A percentile compares a stretch with the other conserved stretches of the same genome.
Conservation (phyloP, 2,329 filamentous ascomycete genomes). For the Fonsecaea erecta region DNA sequence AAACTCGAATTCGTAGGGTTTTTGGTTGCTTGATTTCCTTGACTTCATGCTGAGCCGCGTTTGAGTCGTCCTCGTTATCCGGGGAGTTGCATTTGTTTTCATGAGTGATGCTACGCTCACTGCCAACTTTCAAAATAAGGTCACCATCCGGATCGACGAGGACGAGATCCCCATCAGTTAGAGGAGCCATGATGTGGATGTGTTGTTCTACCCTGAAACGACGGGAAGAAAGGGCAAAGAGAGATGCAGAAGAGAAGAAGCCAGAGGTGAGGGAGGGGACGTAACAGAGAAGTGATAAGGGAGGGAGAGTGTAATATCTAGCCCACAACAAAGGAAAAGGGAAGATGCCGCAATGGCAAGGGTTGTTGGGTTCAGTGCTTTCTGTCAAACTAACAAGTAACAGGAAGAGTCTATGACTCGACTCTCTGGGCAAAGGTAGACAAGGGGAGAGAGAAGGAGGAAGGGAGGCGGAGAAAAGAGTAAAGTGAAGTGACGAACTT, state of each 20-base stretch:
- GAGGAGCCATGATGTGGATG: constrained; percentile 4
- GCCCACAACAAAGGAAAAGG: too few relatives aligned
- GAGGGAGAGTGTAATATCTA: too few relatives aligned
- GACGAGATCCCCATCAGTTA: background rate
- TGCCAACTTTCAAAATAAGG: constrained; percentile 12
- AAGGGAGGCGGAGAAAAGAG: background rate
- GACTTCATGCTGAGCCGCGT: background rate
- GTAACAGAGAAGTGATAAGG: background rate
- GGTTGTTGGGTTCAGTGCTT: too few relatives aligned
- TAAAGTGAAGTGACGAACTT: background rate
- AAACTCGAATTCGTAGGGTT: constrained; percentile 2
- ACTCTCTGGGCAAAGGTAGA: too few relatives aligned
- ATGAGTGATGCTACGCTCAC: background rate
- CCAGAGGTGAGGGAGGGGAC: background rate
- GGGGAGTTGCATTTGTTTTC: background rate
- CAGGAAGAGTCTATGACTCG: too few relatives aligned
- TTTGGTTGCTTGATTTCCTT: background rate
- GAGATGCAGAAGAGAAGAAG: background rate
- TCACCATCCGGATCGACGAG: constrained; percentile 8
- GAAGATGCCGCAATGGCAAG: too few relatives aligned
- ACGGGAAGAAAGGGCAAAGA: background rate
- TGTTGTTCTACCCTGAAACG: background rate
- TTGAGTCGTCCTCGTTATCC: background rate
- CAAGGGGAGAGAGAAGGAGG: background rate
- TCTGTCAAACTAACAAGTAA: too few relatives aligned